These are phyloP conservation scores for Magnolia changhungtana DNA, from an alignment of 164 flowering plant genomes.

Conservation along the genomic window DNA sequence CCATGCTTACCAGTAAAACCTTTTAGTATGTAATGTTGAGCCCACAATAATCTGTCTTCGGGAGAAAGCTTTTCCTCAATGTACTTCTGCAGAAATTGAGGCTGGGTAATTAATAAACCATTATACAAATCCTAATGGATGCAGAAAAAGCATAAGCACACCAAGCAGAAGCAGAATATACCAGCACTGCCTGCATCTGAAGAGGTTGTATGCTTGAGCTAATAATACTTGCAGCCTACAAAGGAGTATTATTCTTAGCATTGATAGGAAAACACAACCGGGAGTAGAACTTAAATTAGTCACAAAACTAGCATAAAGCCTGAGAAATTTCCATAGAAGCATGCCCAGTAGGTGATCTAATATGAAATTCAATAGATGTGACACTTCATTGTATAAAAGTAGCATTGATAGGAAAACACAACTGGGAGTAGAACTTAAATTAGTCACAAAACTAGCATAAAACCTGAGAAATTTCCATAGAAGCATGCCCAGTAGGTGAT, in stretches of 20 bases:
- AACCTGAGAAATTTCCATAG: background rate
- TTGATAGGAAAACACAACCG: background rate
- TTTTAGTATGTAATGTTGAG: constrained; percentile 32
- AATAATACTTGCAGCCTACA: constrained; percentile 56
- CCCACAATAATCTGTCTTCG: constrained; percentile 38
- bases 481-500: background rate
- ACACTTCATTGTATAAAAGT: background rate
- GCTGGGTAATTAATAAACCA: background rate
- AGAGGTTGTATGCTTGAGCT: constrained; percentile 63
- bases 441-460: background rate
- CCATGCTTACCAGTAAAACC: constrained; percentile 46
- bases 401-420: constrained; percentile 2
- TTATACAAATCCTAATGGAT: background rate
- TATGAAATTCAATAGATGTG: background rate
- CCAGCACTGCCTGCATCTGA: constrained; percentile 48
- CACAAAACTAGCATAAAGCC: background rate
- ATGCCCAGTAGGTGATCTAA: background rate
- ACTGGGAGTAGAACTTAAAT: background rate
- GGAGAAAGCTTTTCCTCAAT: constrained; percentile 47
- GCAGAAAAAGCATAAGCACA: background rate
- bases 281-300: background rate
- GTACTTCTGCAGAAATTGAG: constrained; percentile 30
- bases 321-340: background rate
- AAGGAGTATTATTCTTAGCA: constrained; percentile 3
- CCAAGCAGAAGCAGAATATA: constrained; percentile 17